Conservation (phyloP, 169 alveolate species). For the Cyclospora cayetanensis region DNA sequence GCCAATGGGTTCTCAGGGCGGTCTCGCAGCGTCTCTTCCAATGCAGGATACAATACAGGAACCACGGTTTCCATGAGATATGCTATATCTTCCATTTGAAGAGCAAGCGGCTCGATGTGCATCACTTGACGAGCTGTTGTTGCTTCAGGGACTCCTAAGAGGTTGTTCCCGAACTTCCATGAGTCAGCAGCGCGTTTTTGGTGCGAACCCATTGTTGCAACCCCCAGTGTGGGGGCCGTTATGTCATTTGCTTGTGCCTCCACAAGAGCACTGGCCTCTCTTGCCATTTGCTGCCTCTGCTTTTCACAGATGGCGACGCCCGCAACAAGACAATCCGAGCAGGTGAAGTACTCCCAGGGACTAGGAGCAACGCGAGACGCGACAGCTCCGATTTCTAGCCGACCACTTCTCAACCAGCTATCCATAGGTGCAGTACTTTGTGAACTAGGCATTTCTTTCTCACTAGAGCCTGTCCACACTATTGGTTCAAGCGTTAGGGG, state of each 20-base stretch:
- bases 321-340: constrained; percentile 48
- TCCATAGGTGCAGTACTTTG: not conserved
- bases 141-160: too few species aligned
- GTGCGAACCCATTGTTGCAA: too few species aligned
- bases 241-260: too few species aligned
- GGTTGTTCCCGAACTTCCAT: too few species aligned
- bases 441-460: not conserved
- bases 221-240: too few species aligned
- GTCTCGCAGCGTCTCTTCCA: constrained; percentile 35
- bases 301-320: constrained; percentile 29
- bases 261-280: too few species aligned
- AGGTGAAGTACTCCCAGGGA: constrained; percentile 32
- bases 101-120: too few species aligned
- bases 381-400: constrained; percentile 13
- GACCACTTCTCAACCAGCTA: not conserved
- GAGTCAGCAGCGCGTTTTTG: too few species aligned
- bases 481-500: not conserved
- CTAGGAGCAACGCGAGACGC: constrained; percentile 45
- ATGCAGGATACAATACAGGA: constrained; percentile 70
- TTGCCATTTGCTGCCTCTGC: constrained; percentile 18
- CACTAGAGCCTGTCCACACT: not conserved
- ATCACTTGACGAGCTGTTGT: too few species aligned
- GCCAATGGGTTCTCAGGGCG: constrained; percentile 72
- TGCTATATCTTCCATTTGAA: constrained; percentile 20
- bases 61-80: constrained; percentile 66